phyloP scores from a whole-genome alignment of 2,329 filamentous ascomycete genomes.

The Trichophyton simii region DNA sequence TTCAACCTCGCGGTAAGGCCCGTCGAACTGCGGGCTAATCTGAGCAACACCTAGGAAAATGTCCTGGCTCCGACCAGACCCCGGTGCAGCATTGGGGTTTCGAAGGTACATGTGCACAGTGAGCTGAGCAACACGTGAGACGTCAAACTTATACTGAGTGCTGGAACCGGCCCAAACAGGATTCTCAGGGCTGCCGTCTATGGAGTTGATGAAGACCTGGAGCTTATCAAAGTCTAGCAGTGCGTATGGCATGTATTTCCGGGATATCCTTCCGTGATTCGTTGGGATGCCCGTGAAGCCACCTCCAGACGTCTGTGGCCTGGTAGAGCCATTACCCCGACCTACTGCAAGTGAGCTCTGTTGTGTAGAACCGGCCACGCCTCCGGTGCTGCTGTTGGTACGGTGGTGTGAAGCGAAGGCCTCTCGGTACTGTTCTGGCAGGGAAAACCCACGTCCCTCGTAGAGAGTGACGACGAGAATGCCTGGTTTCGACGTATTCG shows the following conservation, averaged over 20 bases:
- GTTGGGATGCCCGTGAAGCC: conserved; percentile 44
- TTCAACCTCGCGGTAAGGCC: conserved; percentile 61
- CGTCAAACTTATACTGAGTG: conserved; percentile 98
- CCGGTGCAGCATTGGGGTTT: conserved; percentile 72
- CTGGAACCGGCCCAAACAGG: conserved; percentile 93
- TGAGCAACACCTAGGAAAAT: conserved; percentile 88
- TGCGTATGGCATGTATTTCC: conserved; percentile 93
- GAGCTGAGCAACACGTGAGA: conserved; percentile 83
- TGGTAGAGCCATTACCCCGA: not conserved
- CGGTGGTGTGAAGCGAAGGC: not conserved
- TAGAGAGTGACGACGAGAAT: not conserved
- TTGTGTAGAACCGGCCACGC: not conserved
- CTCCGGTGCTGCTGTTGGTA: not conserved
- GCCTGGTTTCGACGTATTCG: not conserved
- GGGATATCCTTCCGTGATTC: conserved; percentile 87
- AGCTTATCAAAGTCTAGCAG: conserved; percentile 97
- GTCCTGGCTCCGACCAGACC: conserved; percentile 81
- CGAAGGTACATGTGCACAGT: conserved; percentile 87
- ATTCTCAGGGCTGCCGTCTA: conserved; percentile 86
- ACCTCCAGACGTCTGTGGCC: not conserved
- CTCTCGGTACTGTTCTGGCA: not conserved
- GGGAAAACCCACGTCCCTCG: not conserved
- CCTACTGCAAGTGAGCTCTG: not conserved
- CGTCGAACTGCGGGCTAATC: conserved; percentile 86
- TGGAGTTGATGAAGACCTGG: conserved; percentile 95